Base-by-base conservation (phyloP, 2,329 filamentous ascomycete genomes). In the Diaporthe sp. region DNA sequence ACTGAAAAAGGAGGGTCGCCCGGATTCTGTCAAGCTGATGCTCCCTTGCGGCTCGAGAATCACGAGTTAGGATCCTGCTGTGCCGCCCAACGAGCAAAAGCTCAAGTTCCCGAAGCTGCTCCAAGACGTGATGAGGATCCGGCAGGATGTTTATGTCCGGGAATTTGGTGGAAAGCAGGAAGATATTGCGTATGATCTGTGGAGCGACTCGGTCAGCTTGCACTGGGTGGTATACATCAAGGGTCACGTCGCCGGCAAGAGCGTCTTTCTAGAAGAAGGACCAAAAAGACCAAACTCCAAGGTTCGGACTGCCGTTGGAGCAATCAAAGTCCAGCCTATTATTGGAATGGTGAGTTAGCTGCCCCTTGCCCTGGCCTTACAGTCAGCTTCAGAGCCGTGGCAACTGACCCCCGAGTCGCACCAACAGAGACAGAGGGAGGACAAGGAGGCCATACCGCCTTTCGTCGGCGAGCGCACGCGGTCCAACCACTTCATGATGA, bases 171-270 rank as follows among this genome's bases (percentile, higher is more conserved):
- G 7, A 4, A 22, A 20, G 1, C 22, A 34, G 55, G 28, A 22
- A 17, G 55, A 57, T 17, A 57, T 57, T 28, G 13, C 55, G 28
- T 10, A 28, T 34, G 55, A 57, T 91, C 20, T 87, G 90, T 0
- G 83, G 91, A 0, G 91, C 93, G 51, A 90, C 92, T 78, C 96
- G 98, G 83, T 89, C 95, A 78, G 96, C 98, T 85, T 67, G 20
- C 61, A 49, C n/a, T 49, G n/a, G 42, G 61, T 67, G 25, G 20
- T 67, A 12, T 67, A 67, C 22, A 15, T 67, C 25, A 49, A 15
- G 17, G 42, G 31, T 12, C 8, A 20, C 25, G 25, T 49, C 15
- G 42, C 22, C 13, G 10, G 2, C 15, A 15, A 28, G 17, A 47
- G 13, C 28, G 8, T 25, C 22, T 12, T 39, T 12, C 37, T 39